Percentiles rank a stretch among this genome's conserved stretches.
phyloP scores from a whole-genome alignment of 148 eudicot species.

The Vaccinium darrowii region DNA sequence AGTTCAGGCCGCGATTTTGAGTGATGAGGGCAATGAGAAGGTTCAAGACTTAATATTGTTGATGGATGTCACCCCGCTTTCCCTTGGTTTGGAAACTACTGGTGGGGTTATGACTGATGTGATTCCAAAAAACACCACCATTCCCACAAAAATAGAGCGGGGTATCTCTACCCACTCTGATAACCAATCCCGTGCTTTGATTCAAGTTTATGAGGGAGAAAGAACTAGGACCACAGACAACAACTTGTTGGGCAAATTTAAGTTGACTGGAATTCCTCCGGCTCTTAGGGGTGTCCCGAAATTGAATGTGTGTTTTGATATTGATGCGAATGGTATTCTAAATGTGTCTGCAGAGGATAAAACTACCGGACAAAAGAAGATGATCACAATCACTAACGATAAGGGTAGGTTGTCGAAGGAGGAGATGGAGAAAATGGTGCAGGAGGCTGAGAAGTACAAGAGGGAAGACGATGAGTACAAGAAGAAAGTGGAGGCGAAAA shows the following conservation, averaged over 20 bases:
- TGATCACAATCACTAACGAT: not conserved
- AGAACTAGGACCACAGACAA: constrained; percentile 11
- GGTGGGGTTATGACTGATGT: not conserved
- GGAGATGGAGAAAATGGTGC: constrained; percentile 10
- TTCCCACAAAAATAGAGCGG: not conserved
- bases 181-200: not conserved
- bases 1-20: not conserved
- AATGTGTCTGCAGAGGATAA: constrained; percentile 24
- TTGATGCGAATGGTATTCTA: constrained; percentile 19
- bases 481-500: constrained; percentile 24
- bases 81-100: not conserved
- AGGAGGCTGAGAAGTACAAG: constrained; percentile 27
- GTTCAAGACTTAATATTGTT: not conserved
- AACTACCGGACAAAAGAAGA: constrained; percentile 21
- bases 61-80: not conserved
- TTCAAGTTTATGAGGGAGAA: not conserved
- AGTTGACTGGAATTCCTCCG: constrained; percentile 12
- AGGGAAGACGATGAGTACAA: constrained; percentile 15
- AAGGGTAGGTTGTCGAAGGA: no score
- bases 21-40: not conserved
- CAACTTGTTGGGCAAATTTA: constrained; percentile 19
- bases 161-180: no score
- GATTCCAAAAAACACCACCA: not conserved
- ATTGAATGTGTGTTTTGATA: constrained; percentile 19
- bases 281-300: constrained; percentile 25